Conservation (phyloP, 768 basidiomycete species). For the Sutorius australiensis region DNA sequence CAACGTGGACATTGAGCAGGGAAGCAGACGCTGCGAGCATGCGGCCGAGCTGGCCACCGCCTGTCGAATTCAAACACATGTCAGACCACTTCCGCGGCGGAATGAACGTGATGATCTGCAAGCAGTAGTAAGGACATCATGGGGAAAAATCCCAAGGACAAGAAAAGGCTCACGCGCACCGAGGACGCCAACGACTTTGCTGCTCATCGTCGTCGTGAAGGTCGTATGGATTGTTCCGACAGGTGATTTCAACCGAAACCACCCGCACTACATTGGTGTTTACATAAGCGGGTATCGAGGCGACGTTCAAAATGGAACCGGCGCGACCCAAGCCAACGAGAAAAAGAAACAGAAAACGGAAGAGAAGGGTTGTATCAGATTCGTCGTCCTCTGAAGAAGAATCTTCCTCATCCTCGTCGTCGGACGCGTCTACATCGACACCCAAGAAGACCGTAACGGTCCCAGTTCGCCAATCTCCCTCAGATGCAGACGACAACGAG, state of each 20-base stretch:
- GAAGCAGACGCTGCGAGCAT: constrained; percentile 94
- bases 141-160: neutral
- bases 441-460: constrained; percentile 7
- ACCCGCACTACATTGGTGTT: neutral
- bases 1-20: constrained; percentile 74
- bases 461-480: neutral
- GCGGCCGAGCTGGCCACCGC: constrained; percentile 95
- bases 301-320: constrained; percentile 17
- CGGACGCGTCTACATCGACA: constrained; percentile 15
- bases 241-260: neutral
- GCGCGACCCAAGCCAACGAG: constrained; percentile 34
- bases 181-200: constrained; percentile 27
- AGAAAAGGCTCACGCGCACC: constrained; percentile 27
- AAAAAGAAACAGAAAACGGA: constrained; percentile 52
- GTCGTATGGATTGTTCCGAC: neutral
- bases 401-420: constrained; percentile 22
- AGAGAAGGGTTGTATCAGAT: constrained; percentile 45
- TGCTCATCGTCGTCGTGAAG: constrained; percentile 18
- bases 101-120: constrained; percentile 8
- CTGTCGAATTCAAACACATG: constrained; percentile 36
- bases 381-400: constrained; percentile 39
- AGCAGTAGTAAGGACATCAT: constrained; percentile 7
- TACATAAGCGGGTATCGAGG: neutral
- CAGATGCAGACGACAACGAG: constrained; percentile 3
- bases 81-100: neutral